Evolutionary conservation across 441 rosid species (phyloP), one percentile per base, ranked within the genome.

Genomic region (Corymbia calophylla): DNA sequence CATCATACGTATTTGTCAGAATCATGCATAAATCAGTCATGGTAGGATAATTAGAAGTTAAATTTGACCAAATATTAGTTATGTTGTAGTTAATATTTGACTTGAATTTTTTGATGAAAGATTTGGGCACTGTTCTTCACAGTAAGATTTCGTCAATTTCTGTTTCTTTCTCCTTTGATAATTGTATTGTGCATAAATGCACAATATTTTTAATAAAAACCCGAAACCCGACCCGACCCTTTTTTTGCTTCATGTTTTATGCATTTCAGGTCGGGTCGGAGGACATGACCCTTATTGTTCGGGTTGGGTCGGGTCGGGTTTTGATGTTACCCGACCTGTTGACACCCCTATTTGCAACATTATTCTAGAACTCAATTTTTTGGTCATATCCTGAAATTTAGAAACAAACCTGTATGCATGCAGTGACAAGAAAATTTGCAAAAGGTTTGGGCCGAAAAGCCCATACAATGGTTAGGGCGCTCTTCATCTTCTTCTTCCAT

Each of bases 371-470:
- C n/a, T 62, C 16, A 13, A 13, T 9, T 29, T 62, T 60, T 8
- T 0, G 29, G 32, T 62, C 15, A 13, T 62, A 27, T 62, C 17
- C 68, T 62, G 68, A 60, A 60, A 62, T 62, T 62, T 62, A 62
- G 4, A 62, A 62, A 62, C 15, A 29, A 62, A 62, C 68, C 68
- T 3, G 29, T 0, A 13, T 66, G 8, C 77, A 8, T 16, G 39
- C 77, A 66, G 0, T 16, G 0, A 1, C 21, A 31, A 31, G 11
- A 31, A 8, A 8, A 31, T 31, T 68, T 31, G 7, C 5, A 32
- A 4, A 68, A 17, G 0, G 2, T 6, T 39, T 73, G 82, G 82
- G 82, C 49, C 16, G 5, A 39, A 21, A 73, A 73, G 82, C 49
- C 49, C 82, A 35, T 70, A 17, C 16, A 21, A 2, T 73, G 82